These are phyloP conservation scores for Collybiopsis confluens DNA, from an alignment of 768 basidiomycete genomes.

Conservation along the genomic window DNA sequence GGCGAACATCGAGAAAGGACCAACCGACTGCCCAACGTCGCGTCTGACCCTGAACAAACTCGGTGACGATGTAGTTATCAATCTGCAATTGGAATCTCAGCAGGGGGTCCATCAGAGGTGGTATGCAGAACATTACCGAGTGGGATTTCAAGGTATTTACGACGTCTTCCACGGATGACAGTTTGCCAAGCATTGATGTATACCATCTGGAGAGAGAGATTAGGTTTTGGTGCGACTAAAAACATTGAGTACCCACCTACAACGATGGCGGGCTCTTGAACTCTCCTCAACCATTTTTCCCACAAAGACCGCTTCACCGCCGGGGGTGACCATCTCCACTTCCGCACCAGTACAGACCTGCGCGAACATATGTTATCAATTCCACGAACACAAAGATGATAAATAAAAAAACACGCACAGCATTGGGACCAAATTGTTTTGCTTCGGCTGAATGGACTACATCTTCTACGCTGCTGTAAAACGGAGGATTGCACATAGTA, in stretches of 20 bases:
- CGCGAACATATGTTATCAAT: neutral
- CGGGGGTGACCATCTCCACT: slow-evolving; percentile 84
- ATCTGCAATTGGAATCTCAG: slow-evolving; percentile 42
- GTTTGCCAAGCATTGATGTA: slow-evolving; percentile 88
- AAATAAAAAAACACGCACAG: slow-evolving; percentile 43
- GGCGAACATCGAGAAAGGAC: slow-evolving; percentile 60
- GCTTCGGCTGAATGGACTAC: slow-evolving; percentile 49
- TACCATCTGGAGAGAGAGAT: slow-evolving; percentile 67
- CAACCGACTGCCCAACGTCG: slow-evolving; percentile 91
- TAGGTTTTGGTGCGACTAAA: neutral
- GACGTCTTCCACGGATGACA: slow-evolving; percentile 65
- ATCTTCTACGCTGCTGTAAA: slow-evolving; percentile 78
- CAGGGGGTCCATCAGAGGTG: neutral
- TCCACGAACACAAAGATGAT: neutral
- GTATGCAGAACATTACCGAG: slow-evolving; percentile 29
- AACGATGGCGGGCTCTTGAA: slow-evolving; percentile 38
- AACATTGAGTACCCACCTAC: slow-evolving; percentile 42
- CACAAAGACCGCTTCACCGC: slow-evolving; percentile 84
- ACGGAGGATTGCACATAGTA: slow-evolving; percentile 96
- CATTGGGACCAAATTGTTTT: slow-evolving; percentile 66
- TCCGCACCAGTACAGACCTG: slow-evolving; percentile 85
- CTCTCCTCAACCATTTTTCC: slow-evolving; percentile 76
- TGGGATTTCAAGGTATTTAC: slow-evolving; percentile 47
- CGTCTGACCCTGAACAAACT: slow-evolving; percentile 84
- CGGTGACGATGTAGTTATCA: slow-evolving; percentile 79